Evolutionary conservation across 2,329 filamentous ascomycete genomes (phyloP).

Genomic region (Talaromyces rugulosus): DNA sequence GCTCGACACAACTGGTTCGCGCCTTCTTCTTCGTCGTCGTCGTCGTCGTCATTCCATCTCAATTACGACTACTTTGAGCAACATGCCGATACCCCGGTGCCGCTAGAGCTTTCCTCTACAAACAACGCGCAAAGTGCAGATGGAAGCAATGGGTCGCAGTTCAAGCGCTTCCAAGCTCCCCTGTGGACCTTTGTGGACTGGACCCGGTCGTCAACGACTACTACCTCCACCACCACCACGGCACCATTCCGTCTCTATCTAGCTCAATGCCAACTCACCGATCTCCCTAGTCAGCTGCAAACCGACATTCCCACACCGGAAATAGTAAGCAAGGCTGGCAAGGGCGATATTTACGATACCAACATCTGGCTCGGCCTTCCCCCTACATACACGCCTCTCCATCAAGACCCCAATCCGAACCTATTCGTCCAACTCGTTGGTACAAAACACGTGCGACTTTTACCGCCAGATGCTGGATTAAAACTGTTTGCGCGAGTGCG

Average conservation of each 20-base stretch:
- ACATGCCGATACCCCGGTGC: conserved; percentile 49
- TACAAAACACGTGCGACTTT: conserved; percentile 67
- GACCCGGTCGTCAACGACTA: conserved; percentile 23
- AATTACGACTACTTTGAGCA: conserved; percentile 43
- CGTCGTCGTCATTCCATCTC: conserved; percentile 22
- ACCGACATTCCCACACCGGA: conserved; percentile 65
- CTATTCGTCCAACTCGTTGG: conserved; percentile 79
- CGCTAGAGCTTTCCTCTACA: conserved; percentile 53
- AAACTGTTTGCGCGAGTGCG: conserved; percentile 58
- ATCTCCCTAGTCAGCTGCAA: conserved; percentile 61
- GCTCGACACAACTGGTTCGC: conserved; percentile 60
- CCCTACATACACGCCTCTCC: conserved; percentile 84
- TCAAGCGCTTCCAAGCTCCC: conserved; percentile 45
- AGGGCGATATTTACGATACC: conserved; percentile 79
- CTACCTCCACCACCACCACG: background rate
- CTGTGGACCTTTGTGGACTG: conserved; percentile 62
- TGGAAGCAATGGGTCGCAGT: conserved; percentile 20
- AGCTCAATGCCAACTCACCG: conserved; percentile 70
- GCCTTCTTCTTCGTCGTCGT: conserved; percentile 19
- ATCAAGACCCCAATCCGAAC: conserved; percentile 92
- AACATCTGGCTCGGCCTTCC: conserved; percentile 86
- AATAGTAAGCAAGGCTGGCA: conserved; percentile 60
- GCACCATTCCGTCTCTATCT: conserved; percentile 62
- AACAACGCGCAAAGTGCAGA: background rate
- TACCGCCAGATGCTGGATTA: conserved; percentile 61